These are phyloP conservation scores for Fusarium oligoseptatum DNA, from an alignment of 2,329 filamentous ascomycete genomes.

Conservation along the genomic window DNA sequence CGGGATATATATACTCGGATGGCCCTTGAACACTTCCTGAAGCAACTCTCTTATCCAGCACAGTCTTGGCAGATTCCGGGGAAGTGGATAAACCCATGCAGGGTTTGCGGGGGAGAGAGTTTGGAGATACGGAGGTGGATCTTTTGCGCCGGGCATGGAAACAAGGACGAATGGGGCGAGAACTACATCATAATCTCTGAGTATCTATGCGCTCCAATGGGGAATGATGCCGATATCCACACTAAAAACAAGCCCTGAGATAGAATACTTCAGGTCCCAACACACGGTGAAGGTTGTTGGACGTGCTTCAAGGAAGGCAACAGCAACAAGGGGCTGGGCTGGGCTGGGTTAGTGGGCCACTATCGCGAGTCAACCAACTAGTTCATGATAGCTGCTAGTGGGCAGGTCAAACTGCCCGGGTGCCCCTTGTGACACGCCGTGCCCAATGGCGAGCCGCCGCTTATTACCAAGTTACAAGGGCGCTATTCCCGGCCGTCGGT, in stretches of 20 bases:
- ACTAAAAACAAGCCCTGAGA: neutral
- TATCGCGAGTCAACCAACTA: slow-evolving; percentile 9
- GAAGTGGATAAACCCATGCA: slow-evolving; percentile 19
- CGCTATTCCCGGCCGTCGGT: slow-evolving; percentile 16
- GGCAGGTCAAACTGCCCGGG: neutral
- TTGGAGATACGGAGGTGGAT: slow-evolving; percentile 9
- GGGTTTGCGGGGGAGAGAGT: slow-evolving; percentile 14
- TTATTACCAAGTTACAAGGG: neutral
- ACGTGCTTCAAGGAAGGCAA: neutral
- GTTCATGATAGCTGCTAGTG: slow-evolving; percentile 4
- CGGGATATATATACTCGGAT: slow-evolving; percentile 5
- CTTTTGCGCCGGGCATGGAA: neutral
- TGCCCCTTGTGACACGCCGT: neutral
- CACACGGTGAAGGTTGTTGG: neutral
- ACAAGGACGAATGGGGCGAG: slow-evolving; percentile 5
- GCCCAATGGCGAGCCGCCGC: slow-evolving; percentile 6
- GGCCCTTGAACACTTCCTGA: neutral
- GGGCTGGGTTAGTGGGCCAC: neutral
- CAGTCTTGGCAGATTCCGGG: slow-evolving; percentile 15
- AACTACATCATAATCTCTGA: slow-evolving; percentile 4
- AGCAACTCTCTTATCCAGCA: slow-evolving; percentile 2
- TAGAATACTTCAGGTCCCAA: neutral
- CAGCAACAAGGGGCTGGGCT: neutral
- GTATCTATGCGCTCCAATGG: slow-evolving; percentile 10
- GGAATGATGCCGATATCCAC: slow-evolving; percentile 1